Percentiles rank a stretch among this genome's conserved stretches.
These are phyloP conservation scores for Lathyrus aphaca DNA, from an alignment of 306 rosid genomes.

Conservation along the genomic window DNA sequence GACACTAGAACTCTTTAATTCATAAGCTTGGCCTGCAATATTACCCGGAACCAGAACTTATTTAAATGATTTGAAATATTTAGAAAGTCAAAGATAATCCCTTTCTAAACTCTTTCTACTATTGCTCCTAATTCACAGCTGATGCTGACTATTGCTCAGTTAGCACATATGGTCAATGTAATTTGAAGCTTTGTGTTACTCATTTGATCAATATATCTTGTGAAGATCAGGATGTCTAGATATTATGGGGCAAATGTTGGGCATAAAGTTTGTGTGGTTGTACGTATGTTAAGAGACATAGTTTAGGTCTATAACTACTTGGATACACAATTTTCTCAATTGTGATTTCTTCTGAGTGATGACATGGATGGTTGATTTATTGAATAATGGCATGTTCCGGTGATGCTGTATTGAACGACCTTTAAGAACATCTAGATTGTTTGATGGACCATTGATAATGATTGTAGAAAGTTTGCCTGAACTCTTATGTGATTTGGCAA, in stretches of 20 bases:
- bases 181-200: too few species aligned
- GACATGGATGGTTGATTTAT: not conserved
- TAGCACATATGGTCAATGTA: too few species aligned
- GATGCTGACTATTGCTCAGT: too few species aligned
- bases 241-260: conserved; percentile 2
- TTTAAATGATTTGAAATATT: not conserved
- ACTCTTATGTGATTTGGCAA: not conserved
- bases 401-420: not conserved
- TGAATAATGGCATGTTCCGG: not conserved
- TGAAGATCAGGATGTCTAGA: not conserved
- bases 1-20: not conserved
- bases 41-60: not conserved
- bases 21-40: not conserved
- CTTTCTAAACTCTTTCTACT: not conserved
- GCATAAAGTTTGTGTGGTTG: not conserved
- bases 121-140: not conserved
- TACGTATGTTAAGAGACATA: not conserved
- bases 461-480: not conserved
- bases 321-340: not conserved
- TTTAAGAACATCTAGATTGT: too few species aligned
- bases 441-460: too few species aligned
- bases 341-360: not conserved
- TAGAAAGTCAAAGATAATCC: not conserved
- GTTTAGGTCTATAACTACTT: not conserved
- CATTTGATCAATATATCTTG: not conserved